Evolutionary conservation across 495 filamentous ascomycete genomes (phyloP), one percentile per base, ranked within the genome.

Genomic region (Entonaema liquescens): DNA sequence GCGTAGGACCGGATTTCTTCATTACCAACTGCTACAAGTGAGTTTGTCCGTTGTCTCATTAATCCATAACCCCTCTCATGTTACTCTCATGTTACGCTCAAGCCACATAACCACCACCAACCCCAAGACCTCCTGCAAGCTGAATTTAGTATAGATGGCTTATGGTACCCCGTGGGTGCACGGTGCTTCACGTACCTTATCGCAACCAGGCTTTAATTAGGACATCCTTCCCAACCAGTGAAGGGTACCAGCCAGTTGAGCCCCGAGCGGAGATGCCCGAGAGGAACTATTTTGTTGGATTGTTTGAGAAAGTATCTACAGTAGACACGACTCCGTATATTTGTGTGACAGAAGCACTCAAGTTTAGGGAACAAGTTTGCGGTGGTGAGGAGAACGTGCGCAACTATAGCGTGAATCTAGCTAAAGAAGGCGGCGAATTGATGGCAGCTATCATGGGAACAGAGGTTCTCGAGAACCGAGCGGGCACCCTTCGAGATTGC

Each of bases 11-110:
- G 4, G 92, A 95, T 76, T 95, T 95, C 77, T 88, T 93, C 65
- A 84, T 90, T n/a, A 87, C 80, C 23, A 95, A 94, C 70, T 89
- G 85, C 68, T 91, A 95, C 77, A 95, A 95, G 83, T 96, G 91
- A 92, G 87, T 93, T 13, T 89, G 82, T 73, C 83, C 84, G 36
- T 90, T 90, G 9, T 47, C 19, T 47, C 12, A 47, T n/a, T n/a
- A n/a, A n/a, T n/a, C n/a, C 31, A 33, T 33, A 1, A 2, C 23
- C 17, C 53, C 56, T 50, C 11, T 12, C 26, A 44, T 5, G 52
- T 42, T 42, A 29, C 42, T 36, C 8, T 53, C 56, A 25, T 61
- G 23, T 28, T 42, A 17, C 13, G 25, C 56, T 49, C 6, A n/a
- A 23, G 36, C 5, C 33, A 53, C 28, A 19, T 19, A 47, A 19